Percentiles rank a stretch among this genome's conserved stretches.
phyloP scores from a whole-genome alignment of 1,284 basidiomycete species.

The Sanghuangporus weigelae region DNA sequence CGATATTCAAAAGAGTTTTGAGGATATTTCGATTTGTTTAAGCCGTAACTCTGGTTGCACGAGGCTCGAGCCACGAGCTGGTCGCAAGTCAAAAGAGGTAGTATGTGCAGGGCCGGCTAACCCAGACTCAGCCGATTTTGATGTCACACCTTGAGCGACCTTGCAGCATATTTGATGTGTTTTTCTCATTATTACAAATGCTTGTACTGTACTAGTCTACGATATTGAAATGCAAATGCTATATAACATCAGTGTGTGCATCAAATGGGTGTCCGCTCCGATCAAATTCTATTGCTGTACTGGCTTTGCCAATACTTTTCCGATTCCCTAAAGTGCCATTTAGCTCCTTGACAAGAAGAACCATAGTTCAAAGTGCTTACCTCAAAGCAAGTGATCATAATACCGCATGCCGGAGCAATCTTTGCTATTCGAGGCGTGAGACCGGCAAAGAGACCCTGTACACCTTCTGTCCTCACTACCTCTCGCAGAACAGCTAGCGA shows the following conservation, averaged over 20 bases:
- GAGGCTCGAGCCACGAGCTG: not conserved
- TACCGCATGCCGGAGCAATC: slow-evolving; percentile 97
- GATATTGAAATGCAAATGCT: not conserved
- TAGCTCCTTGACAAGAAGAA: not conserved
- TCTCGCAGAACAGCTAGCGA: slow-evolving; percentile 58
- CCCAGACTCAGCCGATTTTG: not conserved
- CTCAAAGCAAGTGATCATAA: slow-evolving; percentile 97
- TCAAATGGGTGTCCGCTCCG: not conserved
- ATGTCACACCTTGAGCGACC: not conserved
- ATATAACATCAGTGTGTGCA: slow-evolving; percentile 3
- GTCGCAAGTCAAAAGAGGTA: not conserved
- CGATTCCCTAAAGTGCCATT: slow-evolving; percentile 11
- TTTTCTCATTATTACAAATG: not conserved
- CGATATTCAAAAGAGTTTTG: not conserved
- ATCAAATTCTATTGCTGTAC: not conserved
- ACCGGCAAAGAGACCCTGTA: slow-evolving; percentile 78
- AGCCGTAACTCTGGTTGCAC: not conserved
- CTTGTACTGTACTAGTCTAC: not conserved
- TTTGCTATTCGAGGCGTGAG: slow-evolving; percentile 87
- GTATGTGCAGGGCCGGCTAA: not conserved
- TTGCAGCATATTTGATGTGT: not conserved
- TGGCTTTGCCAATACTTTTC: slow-evolving; percentile 14
- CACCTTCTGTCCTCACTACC: slow-evolving; percentile 78
- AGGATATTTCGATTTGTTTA: not conserved
- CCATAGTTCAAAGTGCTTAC: slow-evolving; percentile 30